These are phyloP conservation scores for Pezicula radicicola DNA, from an alignment of 2,329 filamentous ascomycete genomes.

Conservation along the genomic window DNA sequence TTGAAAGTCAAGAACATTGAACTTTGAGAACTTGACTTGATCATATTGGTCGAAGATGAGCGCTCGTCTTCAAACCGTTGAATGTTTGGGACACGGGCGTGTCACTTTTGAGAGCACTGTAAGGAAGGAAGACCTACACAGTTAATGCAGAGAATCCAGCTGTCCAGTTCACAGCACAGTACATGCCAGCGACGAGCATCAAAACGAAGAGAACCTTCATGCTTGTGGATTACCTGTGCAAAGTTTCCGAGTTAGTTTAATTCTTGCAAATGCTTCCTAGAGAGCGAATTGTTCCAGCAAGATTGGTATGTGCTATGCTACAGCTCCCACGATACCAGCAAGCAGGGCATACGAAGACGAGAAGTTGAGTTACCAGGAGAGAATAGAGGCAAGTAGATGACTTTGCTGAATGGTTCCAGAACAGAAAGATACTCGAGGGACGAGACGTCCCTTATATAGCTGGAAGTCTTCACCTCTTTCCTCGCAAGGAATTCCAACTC, in stretches of 20 bases:
- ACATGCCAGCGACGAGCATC: background rate
- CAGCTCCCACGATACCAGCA: background rate
- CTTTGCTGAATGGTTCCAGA: background rate
- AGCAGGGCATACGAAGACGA: background rate
- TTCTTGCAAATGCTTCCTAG: background rate
- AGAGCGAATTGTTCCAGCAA: background rate
- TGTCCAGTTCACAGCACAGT: background rate
- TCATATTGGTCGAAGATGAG: background rate
- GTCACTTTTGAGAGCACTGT: background rate
- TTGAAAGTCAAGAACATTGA: background rate
- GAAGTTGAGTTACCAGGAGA: background rate
- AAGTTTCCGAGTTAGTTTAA: background rate
- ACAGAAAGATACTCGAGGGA: background rate
- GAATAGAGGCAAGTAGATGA: background rate
- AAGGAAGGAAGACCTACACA: background rate
- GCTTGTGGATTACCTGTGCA: background rate
- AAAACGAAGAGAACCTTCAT: slow-evolving; percentile 1
- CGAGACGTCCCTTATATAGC: background rate
- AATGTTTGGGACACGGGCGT: background rate
- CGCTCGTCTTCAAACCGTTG: background rate
- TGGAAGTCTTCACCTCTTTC: too few relatives aligned
- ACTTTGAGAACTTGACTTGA: background rate
- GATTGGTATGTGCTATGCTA: background rate
- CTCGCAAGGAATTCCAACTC: too few relatives aligned
- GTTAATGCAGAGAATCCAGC: background rate